Percentiles rank a stretch among this genome's conserved stretches.
Evolutionary conservation across 306 rosid genomes (phyloP).

Genomic region (Gastrolobium bilobum): DNA sequence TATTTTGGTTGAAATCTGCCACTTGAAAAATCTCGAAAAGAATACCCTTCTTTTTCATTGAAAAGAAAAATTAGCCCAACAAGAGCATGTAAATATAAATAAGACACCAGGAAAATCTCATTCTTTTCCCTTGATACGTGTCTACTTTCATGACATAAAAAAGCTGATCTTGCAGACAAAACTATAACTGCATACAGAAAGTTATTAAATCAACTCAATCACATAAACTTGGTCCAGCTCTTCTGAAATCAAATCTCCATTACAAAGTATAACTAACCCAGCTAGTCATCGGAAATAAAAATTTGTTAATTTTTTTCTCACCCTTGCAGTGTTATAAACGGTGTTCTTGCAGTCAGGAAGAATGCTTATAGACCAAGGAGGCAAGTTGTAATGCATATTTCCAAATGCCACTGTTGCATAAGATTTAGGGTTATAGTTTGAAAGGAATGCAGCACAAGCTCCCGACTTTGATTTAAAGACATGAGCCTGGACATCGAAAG

Average conservation of each 20-base stretch:
- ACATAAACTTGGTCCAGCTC: background rate
- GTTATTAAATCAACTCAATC: slow-evolving; percentile 12
- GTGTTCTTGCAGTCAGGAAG: slow-evolving; percentile 96
- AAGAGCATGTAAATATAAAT: background rate
- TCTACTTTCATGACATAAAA: background rate
- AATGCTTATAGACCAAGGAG: slow-evolving; percentile 99
- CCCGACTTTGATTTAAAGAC: slow-evolving; percentile 87
- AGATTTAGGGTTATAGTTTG: slow-evolving; percentile 81
- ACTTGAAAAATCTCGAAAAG: slow-evolving; percentile 1
- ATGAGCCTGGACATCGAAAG: slow-evolving; percentile 72
- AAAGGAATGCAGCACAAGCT: slow-evolving; percentile 95
- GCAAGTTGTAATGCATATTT: slow-evolving; percentile 89
- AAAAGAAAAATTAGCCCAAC: slow-evolving; percentile 24
- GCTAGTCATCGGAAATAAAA: slow-evolving; percentile 21
- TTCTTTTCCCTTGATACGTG: slow-evolving; percentile 7
- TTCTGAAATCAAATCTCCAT: slow-evolving; percentile 33
- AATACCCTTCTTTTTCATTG: slow-evolving; percentile 19
- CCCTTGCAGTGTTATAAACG: slow-evolving; percentile 98
- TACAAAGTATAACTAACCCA: slow-evolving; percentile 5
- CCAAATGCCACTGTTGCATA: slow-evolving; percentile 83
- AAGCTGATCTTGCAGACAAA: background rate
- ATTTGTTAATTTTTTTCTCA: slow-evolving; percentile 54
- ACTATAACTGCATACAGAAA: background rate
- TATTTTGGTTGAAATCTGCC: slow-evolving; percentile 24
- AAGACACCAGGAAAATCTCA: background rate